Percentiles rank a stretch among this genome's conserved stretches.
Conservation (phyloP, 208 protist genomes). For the Entamoeba dispar region DNA sequence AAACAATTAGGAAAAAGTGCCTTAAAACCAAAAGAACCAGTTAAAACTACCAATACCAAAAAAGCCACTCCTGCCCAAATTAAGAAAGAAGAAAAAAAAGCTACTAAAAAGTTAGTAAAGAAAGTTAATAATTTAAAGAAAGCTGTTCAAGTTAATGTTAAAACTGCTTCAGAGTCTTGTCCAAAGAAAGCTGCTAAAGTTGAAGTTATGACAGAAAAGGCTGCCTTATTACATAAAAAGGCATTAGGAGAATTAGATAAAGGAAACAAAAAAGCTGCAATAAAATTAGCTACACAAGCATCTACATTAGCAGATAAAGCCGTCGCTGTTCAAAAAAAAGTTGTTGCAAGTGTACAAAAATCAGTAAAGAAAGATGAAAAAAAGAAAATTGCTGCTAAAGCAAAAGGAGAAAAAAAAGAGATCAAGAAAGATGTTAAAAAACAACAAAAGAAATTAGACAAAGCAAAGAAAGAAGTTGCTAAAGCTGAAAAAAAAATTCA, state of each 20-base stretch:
- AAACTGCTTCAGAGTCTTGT: neutral
- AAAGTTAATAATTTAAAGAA: neutral
- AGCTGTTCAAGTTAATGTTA: neutral
- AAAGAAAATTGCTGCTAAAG: neutral
- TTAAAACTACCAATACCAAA: too few species aligned
- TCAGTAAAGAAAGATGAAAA: neutral
- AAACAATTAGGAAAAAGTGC: neutral
- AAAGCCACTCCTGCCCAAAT: too few species aligned
- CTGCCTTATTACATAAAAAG: neutral
- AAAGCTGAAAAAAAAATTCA: neutral
- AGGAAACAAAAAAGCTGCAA: neutral
- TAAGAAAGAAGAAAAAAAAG: neutral
- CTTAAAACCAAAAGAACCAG: too few species aligned
- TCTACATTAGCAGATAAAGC: too few species aligned
- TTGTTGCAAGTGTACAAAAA: neutral
- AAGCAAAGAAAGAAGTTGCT: neutral
- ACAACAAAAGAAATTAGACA: neutral
- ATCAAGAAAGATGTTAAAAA: too few species aligned
- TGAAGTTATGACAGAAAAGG: neutral
- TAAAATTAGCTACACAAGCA: too few species aligned
- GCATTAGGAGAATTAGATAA: neutral
- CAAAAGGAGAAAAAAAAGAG: too few species aligned
- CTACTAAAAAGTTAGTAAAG: neutral
- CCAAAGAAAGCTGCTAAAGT: neutral
- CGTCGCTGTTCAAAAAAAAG: neutral